Percentiles rank a stretch among this genome's conserved stretches.
These are phyloP conservation scores for Blastocystis sp. DNA, from an alignment of 352 stramenopile genomes.

Conservation along the genomic window DNA sequence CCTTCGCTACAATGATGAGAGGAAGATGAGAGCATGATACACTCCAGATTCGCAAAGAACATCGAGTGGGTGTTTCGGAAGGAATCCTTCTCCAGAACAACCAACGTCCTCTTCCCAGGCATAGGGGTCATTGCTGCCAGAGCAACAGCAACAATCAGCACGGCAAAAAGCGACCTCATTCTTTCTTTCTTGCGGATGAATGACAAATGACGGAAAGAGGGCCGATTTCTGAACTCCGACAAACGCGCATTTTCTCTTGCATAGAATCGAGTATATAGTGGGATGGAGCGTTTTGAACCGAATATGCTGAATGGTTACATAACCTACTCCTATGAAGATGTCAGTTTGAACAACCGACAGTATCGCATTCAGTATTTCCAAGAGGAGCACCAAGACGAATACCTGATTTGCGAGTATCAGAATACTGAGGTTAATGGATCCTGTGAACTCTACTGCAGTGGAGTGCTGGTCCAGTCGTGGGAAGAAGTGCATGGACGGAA, in stretches of 20 bases:
- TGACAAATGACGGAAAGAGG: background rate
- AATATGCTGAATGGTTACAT: background rate
- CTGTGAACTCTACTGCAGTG: background rate
- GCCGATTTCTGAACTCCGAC: background rate
- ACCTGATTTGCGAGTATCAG: background rate
- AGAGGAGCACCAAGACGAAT: background rate
- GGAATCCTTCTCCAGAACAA: conserved; percentile 24
- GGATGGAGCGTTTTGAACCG: background rate
- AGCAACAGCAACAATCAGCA: conserved; percentile 25
- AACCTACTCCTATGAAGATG: background rate
- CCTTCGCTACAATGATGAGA: conserved; percentile 11
- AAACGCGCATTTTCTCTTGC: background rate
- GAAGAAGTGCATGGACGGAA: background rate
- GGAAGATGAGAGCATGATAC: background rate
- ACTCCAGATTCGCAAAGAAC: conserved; percentile 37
- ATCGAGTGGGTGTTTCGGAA: conserved; percentile 22
- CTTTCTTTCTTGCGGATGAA: background rate
- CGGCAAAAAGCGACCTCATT: conserved; percentile 35
- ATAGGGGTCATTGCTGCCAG: background rate
- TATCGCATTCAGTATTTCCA: background rate
- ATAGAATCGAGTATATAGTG: background rate
- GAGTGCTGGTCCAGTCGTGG: background rate
- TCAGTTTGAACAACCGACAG: background rate
- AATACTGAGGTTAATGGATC: background rate
- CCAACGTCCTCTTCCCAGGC: conserved; percentile 47